Percentiles rank a stretch among this genome's conserved stretches.
Evolutionary conservation across 352 stramenopile genomes (phyloP).

Genomic region (Globisporangium megalacanthum): DNA sequence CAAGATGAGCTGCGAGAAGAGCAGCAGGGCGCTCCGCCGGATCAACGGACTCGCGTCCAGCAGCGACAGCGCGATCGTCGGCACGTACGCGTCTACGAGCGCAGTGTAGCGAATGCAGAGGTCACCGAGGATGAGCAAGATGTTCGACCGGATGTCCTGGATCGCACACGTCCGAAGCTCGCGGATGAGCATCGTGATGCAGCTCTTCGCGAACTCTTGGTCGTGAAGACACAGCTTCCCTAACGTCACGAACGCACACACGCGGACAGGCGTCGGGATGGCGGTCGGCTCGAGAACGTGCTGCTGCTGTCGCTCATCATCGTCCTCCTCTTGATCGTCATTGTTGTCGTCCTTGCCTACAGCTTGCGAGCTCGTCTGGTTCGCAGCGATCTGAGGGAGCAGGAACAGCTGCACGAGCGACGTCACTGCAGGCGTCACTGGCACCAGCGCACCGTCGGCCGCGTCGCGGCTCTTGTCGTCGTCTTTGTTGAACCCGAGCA

Average conservation of each 20-base stretch:
- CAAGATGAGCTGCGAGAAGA: constrained; percentile 94
- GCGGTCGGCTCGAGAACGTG: constrained; percentile 16
- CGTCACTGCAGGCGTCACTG: constrained; percentile 39
- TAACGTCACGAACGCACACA: constrained; percentile 92
- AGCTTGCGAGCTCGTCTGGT: constrained; percentile 4
- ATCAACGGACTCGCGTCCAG: constrained; percentile 84
- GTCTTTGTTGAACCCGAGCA: constrained; percentile 79
- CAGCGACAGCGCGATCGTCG: constrained; percentile 93
- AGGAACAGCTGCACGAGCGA: constrained; percentile 77
- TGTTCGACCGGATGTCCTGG: constrained; percentile 94
- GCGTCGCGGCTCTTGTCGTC: constrained; percentile 52
- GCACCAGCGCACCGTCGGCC: constrained; percentile 37
- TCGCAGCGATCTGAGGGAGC: constrained; percentile 51
- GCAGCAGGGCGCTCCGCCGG: constrained; percentile 92
- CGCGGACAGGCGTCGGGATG: constrained; percentile 78
- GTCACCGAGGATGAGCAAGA: constrained; percentile 94
- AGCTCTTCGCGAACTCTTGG: constrained; percentile 90
- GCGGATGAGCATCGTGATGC: constrained; percentile 93
- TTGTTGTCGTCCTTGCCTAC: constrained; percentile 18
- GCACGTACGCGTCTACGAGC: constrained; percentile 94
- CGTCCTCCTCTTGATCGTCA: constrained; percentile 15
- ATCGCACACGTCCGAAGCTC: constrained; percentile 84
- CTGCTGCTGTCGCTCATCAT: constrained; percentile 5
- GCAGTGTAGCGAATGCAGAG: constrained; percentile 96
- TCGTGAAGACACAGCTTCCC: constrained; percentile 96